phyloP scores from a whole-genome alignment of 352 stramenopile genomes.

The Phytophthora brassicae region DNA sequence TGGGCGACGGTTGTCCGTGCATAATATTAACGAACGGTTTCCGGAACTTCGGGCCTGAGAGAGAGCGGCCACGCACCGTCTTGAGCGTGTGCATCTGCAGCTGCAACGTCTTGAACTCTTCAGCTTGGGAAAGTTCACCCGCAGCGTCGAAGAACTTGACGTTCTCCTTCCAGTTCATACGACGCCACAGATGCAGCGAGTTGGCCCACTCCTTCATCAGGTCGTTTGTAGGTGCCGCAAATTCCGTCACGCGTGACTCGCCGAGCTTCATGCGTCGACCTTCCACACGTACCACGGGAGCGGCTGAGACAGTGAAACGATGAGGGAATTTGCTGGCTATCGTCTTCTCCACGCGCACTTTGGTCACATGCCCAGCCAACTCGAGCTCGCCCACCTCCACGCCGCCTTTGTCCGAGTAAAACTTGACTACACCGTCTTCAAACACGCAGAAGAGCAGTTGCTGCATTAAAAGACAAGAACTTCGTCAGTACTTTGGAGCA shows the following conservation, averaged over 20 bases:
- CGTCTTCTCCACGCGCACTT: constrained; percentile 74
- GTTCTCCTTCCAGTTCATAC: constrained; percentile 89
- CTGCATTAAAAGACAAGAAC: constrained; percentile 31
- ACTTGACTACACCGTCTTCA: constrained; percentile 69
- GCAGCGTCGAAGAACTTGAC: constrained; percentile 82
- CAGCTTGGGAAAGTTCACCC: constrained; percentile 47
- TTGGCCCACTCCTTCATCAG: constrained; percentile 89
- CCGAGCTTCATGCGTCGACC: constrained; percentile 78
- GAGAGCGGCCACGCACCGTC: constrained; percentile 44
- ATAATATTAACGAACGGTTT: constrained; percentile 63
- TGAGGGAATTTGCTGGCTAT: constrained; percentile 67
- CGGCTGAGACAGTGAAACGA: constrained; percentile 69
- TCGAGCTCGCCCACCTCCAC: constrained; percentile 61
- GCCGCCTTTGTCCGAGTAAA: constrained; percentile 75
- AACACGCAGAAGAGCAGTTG: constrained; percentile 78
- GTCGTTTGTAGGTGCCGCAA: constrained; percentile 67
- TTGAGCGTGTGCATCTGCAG: constrained; percentile 60
- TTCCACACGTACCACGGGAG: constrained; percentile 74
- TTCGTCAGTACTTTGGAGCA: constrained; percentile 3
- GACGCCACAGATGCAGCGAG: constrained; percentile 76
- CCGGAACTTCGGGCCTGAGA: constrained; percentile 43
- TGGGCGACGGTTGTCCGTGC: constrained; percentile 57
- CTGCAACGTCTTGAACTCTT: constrained; percentile 62
- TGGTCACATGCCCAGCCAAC: constrained; percentile 72
- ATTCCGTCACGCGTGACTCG: constrained; percentile 62